A percentile compares a stretch with the other conserved stretches of the same genome.
These are phyloP conservation scores for Neurospora sublineolata DNA, from an alignment of 495 filamentous ascomycete species.

Conservation along the genomic window DNA sequence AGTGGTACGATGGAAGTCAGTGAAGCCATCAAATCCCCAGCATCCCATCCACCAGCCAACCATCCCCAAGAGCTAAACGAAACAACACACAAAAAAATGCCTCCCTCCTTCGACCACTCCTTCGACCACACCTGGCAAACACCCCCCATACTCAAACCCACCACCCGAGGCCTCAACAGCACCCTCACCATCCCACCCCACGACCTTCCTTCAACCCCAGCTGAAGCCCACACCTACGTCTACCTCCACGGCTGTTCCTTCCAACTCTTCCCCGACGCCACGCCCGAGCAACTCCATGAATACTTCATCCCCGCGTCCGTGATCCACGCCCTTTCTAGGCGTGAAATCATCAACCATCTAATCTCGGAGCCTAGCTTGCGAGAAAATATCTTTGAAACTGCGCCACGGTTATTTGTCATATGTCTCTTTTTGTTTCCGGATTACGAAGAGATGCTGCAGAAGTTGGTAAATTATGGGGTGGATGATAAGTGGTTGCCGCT, in stretches of 20 bases:
- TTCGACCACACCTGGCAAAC: neutral
- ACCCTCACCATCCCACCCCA: neutral
- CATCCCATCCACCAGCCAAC: neutral
- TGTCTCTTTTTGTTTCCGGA: neutral
- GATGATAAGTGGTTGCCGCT: neutral
- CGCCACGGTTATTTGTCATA: neutral
- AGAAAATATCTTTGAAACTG: neutral
- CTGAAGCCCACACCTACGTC: neutral
- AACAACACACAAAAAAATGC: neutral
- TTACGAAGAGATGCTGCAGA: neutral
- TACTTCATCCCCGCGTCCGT: neutral
- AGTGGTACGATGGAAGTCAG: neutral
- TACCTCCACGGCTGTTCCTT: neutral
- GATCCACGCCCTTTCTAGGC: neutral
- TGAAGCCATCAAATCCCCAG: neutral
- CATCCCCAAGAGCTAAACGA: neutral
- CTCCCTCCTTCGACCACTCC: neutral
- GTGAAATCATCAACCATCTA: neutral
- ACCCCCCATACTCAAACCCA: neutral
- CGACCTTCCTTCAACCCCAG: neutral
- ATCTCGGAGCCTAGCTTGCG: neutral
- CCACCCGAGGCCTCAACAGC: neutral
- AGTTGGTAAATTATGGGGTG: neutral
- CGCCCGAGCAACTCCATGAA: neutral
- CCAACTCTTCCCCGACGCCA: neutral